Conservation (phyloP, 352 stramenopile genomes). For the Globisporangium paroecandrum region DNA sequence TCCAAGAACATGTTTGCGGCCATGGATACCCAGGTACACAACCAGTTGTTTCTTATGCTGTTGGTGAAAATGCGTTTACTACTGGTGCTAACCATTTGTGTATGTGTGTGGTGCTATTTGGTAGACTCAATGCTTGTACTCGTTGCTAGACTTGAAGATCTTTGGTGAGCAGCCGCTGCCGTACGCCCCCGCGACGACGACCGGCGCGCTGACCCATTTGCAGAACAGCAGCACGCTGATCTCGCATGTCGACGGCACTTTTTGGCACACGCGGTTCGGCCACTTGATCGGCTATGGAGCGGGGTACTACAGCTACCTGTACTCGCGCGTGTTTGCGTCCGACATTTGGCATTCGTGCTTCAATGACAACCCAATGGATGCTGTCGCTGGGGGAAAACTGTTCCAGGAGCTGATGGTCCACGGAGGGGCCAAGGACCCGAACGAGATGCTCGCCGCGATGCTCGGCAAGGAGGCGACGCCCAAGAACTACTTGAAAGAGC, state of each 20-base stretch:
- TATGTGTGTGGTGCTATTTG: background rate
- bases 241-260: conserved; percentile 72
- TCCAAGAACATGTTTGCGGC: conserved; percentile 89
- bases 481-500: conserved; percentile 64
- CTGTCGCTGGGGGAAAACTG: conserved; percentile 52
- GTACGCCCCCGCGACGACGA: conserved; percentile 41
- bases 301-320: conserved; percentile 92
- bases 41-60: background rate
- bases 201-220: conserved; percentile 49
- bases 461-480: conserved; percentile 59
- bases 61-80: background rate
- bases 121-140: conserved; percentile 83
- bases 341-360: conserved; percentile 86
- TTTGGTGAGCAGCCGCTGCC: conserved; percentile 61
- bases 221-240: conserved; percentile 77
- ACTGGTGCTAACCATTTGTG: background rate
- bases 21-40: conserved; percentile 61
- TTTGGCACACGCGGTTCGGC: conserved; percentile 85
- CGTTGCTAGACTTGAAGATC: conserved; percentile 68
- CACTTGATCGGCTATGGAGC: conserved; percentile 89
- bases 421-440: conserved; percentile 86
- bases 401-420: conserved; percentile 77
- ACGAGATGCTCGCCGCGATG: conserved; percentile 73
- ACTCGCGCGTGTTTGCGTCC: conserved; percentile 87
- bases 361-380: conserved; percentile 53